A percentile compares a stretch with the other conserved stretches of the same genome.
Conservation (phyloP, 2,329 filamentous ascomycete genomes). For the Stylonectria norvegica region DNA sequence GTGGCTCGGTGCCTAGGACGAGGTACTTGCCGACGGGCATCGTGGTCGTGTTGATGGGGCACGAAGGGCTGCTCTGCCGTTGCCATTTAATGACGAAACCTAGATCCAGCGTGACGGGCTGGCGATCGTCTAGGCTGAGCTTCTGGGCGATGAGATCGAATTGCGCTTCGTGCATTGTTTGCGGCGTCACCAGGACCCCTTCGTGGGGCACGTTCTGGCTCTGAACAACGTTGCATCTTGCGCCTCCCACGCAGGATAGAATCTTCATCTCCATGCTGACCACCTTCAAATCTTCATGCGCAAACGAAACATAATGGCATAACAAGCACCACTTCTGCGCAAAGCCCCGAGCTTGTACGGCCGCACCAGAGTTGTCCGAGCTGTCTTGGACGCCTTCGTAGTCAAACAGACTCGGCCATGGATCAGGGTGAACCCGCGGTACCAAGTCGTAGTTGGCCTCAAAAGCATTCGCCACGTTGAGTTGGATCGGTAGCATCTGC, state of each 20-base stretch:
- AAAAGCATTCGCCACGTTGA: conserved; percentile 79
- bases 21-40: conserved; percentile 77
- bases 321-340: conserved; percentile 78
- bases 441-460: conserved; percentile 87
- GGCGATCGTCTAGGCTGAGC: conserved; percentile 74
- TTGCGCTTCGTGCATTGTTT: conserved; percentile 66
- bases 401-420: conserved; percentile 87
- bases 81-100: conserved; percentile 75
- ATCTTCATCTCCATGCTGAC: conserved; percentile 60
- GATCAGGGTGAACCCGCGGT: conserved; percentile 70
- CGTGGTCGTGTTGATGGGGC: conserved; percentile 56
- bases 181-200: conserved; percentile 55
- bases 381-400: conserved; percentile 45
- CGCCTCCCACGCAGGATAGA: conserved; percentile 58
- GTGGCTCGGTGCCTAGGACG: conserved; percentile 78
- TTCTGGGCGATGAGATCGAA: conserved; percentile 78
- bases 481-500: conserved; percentile 64
- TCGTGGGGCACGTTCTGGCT: conserved; percentile 36
- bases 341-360: conserved; percentile 53
- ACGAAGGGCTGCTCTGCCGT: conserved; percentile 42
- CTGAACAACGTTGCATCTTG: conserved; percentile 52
- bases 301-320: conserved; percentile 73
- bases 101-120: conserved; percentile 70
- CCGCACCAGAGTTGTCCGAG: conserved; percentile 30
- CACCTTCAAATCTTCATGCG: conserved; percentile 65